These are phyloP conservation scores for Phytophthora ohioensis DNA, from an alignment of 352 stramenopile genomes.

Conservation along the genomic window DNA sequence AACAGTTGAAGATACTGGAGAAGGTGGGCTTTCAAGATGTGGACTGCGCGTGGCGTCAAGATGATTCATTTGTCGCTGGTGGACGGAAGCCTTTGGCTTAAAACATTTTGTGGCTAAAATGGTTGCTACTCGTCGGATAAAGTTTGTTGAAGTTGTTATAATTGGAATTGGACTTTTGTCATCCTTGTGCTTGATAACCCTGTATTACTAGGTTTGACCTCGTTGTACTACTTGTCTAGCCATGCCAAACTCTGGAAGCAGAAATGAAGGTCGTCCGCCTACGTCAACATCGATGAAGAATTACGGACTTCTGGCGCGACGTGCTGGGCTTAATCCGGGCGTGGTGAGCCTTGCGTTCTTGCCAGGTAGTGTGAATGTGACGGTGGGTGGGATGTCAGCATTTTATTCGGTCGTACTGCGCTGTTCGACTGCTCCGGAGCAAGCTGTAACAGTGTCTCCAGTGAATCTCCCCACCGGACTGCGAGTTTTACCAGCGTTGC, in stretches of 20 bases:
- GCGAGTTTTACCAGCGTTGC: conserved; percentile 54
- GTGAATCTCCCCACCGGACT: conserved; percentile 60
- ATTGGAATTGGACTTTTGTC: conserved; percentile 22
- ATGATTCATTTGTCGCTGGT: conserved; percentile 80
- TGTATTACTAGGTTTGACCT: neutral
- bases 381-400: conserved; percentile 48
- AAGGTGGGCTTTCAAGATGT: conserved; percentile 75
- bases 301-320: conserved; percentile 22
- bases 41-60: conserved; percentile 76
- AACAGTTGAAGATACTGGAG: conserved; percentile 66
- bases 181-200: too few species aligned
- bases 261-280: neutral
- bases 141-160: conserved; percentile 14
- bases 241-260: conserved; percentile 14
- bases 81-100: conserved; percentile 45
- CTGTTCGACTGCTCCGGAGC: conserved; percentile 45
- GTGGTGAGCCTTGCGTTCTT: conserved; percentile 54
- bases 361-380: conserved; percentile 45
- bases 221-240: neutral
- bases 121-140: neutral
- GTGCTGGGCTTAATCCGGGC: conserved; percentile 30
- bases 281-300: conserved; percentile 10
- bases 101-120: neutral
- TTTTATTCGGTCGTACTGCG: conserved; percentile 67
- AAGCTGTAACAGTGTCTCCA: conserved; percentile 55